Conservation (phyloP, 108 stramenopile genomes). For the Fragilaria crotonensis region DNA sequence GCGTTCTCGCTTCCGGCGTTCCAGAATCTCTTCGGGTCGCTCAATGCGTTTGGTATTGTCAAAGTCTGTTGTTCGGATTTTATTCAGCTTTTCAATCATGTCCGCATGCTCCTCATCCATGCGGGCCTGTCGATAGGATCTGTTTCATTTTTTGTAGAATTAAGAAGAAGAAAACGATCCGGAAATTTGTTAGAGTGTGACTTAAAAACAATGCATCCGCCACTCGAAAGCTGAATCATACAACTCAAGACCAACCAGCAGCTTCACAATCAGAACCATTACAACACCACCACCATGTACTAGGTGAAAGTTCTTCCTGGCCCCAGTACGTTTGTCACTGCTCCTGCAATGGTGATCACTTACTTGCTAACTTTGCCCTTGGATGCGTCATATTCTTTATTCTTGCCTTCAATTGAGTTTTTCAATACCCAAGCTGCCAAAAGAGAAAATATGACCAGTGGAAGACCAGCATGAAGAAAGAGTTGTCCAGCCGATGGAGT, state of each 20-base stretch:
- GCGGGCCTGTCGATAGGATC: constrained; percentile 69
- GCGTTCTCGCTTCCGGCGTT: constrained; percentile 63
- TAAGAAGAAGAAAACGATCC: no score
- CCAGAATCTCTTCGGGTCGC: constrained; percentile 82
- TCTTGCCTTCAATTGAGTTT: constrained; percentile 78
- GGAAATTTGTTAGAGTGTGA: neutral
- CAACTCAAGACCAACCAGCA: no score
- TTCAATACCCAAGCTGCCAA: constrained; percentile 71
- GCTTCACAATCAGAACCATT: no score
- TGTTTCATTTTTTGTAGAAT: neutral
- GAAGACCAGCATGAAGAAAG: constrained; percentile 66
- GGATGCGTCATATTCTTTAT: constrained; percentile 66
- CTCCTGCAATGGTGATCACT: no score
- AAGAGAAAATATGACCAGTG: constrained; percentile 73
- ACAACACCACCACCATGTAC: no score
- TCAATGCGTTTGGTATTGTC: constrained; percentile 88
- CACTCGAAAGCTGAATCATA: no score
- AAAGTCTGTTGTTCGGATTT: constrained; percentile 57
- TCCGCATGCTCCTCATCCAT: constrained; percentile 75
- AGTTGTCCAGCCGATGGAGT: constrained; percentile 15
- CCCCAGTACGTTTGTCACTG: no score
- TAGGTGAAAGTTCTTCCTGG: no score
- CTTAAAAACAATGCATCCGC: neutral
- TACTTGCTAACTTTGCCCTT: constrained; percentile 68
- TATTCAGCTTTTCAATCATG: constrained; percentile 82